Evolutionary conservation across 164 flowering plant species (phyloP), one percentile per base, ranked within the genome.

Genomic region (Protea cynaroides): DNA sequence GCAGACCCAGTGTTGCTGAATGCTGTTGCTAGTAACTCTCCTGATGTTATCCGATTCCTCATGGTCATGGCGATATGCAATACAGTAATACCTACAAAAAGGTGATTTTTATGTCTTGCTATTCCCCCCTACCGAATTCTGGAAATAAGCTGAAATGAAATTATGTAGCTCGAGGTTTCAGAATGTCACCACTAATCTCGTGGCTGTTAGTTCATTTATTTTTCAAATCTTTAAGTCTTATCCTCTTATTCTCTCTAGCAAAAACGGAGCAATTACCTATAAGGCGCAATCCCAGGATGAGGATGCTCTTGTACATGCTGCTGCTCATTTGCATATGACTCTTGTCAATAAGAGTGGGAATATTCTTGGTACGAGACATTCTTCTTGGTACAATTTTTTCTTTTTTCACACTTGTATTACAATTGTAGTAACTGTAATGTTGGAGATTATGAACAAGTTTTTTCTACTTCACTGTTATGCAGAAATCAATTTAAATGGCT

Each of bases 211-310:
- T 34, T 29, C 18, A 49, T 22, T 21, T 52, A 25, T 25, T 56
- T 19, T 6, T 36, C 49, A 22, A 7, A 19, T 59, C 7, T 21
- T 25, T 7, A 25, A 34, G 29, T 14, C 22, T 51, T 24, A 19
- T 5, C 60, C 40, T 61, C 36, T 69, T 51, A 17, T 46, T 65
- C 1, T 65, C 21, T 71, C 59, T 61, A 95, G 97, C 79, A 86
- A 89, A 78, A 78, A 66, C 78, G 97, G 97, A 62, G 71, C 72
- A 17, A 79, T 90, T 68, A 65, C 74, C 34, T 95, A 89, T 68
- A 92, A 91, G 79, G 96, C 97, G 43, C 97, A 89, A 73, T 95
- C 99, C 58, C 99, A 95, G 82, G 99, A 95, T 80, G 99, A 95
- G 81, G 99, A 95, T 79, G 99, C 99, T 67, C 93, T 95, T 76